Percentiles rank a stretch among this genome's conserved stretches.
phyloP scores from a whole-genome alignment of 257 asterid genomes.

The Jaltomata sinuosa region DNA sequence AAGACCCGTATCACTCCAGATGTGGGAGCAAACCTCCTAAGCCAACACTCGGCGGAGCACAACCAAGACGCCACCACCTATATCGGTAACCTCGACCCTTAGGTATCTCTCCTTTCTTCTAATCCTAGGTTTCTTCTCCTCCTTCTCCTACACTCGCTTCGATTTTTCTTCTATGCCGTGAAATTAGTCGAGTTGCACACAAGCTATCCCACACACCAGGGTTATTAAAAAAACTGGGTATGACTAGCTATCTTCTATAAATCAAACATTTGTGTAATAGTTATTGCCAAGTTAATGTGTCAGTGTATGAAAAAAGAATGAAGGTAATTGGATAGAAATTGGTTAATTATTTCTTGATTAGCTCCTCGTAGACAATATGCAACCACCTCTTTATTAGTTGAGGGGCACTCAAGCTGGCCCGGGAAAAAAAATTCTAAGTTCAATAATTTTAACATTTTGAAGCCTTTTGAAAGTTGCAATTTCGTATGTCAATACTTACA shows the following conservation, averaged over 20 bases:
- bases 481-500: not conserved
- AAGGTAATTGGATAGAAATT: not conserved
- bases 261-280: not conserved
- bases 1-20: constrained; percentile 93
- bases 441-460: not conserved
- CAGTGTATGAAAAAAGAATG: not conserved
- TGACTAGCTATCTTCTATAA: not conserved
- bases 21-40: constrained; percentile 85
- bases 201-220: no score
- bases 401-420: not conserved
- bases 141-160: no score
- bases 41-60: constrained; percentile 96
- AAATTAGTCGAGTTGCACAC: no score
- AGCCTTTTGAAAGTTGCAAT: not conserved
- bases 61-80: constrained; percentile 95
- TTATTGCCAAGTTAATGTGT: not conserved
- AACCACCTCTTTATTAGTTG: not conserved
- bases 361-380: not conserved
- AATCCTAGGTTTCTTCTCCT: no score
- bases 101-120: constrained; percentile 20
- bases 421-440: not conserved
- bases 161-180: no score
- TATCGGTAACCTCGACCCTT: constrained; percentile 85
- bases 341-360: not conserved
- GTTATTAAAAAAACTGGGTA: no score